Conservation (phyloP, 2,329 filamentous ascomycete species). For the Alternaria sp. region DNA sequence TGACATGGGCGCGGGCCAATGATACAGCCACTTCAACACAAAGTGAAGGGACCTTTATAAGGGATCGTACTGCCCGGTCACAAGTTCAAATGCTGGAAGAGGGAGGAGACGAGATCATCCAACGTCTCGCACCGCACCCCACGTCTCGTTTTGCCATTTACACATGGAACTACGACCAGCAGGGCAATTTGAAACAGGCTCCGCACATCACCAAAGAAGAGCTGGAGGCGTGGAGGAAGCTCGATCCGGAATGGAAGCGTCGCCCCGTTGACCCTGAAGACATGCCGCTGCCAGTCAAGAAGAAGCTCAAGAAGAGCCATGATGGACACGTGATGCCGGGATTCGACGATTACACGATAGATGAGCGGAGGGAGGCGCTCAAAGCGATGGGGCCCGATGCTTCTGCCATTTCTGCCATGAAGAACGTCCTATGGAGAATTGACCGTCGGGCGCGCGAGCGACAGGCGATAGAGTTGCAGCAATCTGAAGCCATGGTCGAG, state of each 20-base stretch:
- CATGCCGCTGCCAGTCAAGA: not conserved
- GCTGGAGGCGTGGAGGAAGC: not conserved
- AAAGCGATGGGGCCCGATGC: not conserved
- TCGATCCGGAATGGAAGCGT: not conserved
- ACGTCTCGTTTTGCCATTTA: not conserved
- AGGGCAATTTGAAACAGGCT: not conserved
- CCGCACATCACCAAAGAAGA: not conserved
- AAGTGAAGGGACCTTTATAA: not conserved
- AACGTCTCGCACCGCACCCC: not conserved
- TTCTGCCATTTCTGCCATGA: not conserved
- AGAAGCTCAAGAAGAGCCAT: not conserved
- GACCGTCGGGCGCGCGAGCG: not conserved
- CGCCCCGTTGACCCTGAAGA: fast-evolving
- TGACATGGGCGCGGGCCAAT: not conserved
- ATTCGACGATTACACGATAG: not conserved
- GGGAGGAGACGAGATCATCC: not conserved
- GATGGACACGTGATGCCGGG: not conserved
- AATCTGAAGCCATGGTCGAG: not conserved
- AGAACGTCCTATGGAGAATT: not conserved
- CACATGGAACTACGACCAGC: not conserved
- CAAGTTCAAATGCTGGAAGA: not conserved
- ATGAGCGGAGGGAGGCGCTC: not conserved
- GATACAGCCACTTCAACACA: not conserved
- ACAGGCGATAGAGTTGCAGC: not conserved
- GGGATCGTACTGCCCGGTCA: not conserved